Conservation (phyloP, 495 filamentous ascomycete genomes). For the Penicilliopsis zonata region DNA sequence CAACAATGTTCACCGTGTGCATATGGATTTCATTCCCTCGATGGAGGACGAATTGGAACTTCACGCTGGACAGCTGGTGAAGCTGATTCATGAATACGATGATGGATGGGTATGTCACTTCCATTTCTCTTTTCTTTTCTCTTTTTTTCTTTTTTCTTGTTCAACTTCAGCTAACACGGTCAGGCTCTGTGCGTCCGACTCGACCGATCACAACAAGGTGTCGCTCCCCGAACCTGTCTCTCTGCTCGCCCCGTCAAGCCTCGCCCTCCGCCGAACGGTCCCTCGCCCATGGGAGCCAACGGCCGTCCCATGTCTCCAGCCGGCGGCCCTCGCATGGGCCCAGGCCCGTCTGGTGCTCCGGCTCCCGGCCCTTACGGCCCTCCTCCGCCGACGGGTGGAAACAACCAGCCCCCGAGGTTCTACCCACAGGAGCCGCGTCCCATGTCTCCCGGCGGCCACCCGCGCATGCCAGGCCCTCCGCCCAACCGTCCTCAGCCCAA, state of each 20-base stretch:
- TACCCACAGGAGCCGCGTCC: slow-evolving; percentile 29
- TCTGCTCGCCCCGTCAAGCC: slow-evolving; percentile 89
- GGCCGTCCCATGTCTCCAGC: slow-evolving; percentile 37
- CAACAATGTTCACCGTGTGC: slow-evolving; percentile 71
- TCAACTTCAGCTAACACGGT: too few relatives aligned
- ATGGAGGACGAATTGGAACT: slow-evolving; percentile 86
- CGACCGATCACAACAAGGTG: slow-evolving; percentile 84
- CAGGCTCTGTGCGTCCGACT: slow-evolving; percentile 84
- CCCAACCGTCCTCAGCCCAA: slow-evolving; percentile 8
- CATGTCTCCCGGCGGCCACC: slow-evolving; percentile 19
- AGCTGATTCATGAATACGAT: slow-evolving; percentile 91
- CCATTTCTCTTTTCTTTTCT: neutral
- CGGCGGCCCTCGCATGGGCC: slow-evolving; percentile 29
- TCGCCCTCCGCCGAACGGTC: slow-evolving; percentile 44
- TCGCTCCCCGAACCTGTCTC: slow-evolving; percentile 85
- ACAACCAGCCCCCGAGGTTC: slow-evolving; percentile 18
- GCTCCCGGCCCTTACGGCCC: slow-evolving; percentile 40
- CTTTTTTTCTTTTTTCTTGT: slow-evolving; percentile 1
- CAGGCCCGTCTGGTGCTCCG: slow-evolving; percentile 34
- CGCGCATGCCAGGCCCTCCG: slow-evolving; percentile 12
- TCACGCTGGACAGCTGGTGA: slow-evolving; percentile 64
- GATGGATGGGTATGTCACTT: slow-evolving; percentile 87
- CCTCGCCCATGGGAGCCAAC: slow-evolving; percentile 39
- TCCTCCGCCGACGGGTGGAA: slow-evolving; percentile 27
- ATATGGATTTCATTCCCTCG: slow-evolving; percentile 88